phyloP scores from a whole-genome alignment of 2,329 filamentous ascomycete genomes.

The Cercospora sp. region DNA sequence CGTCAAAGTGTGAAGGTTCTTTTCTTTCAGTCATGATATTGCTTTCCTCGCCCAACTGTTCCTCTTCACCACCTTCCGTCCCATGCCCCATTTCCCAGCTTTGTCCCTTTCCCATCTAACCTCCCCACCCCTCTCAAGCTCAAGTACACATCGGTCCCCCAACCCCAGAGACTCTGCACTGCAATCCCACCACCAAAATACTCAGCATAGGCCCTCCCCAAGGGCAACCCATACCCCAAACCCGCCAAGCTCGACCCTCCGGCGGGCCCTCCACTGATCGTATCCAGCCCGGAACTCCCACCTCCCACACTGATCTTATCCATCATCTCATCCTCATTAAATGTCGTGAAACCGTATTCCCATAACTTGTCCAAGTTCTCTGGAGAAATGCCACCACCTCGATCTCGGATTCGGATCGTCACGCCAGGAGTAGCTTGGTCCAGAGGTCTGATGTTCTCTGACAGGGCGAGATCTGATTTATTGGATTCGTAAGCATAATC shows the following conservation, averaged over 20 bases:
- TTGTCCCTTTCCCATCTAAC: background rate
- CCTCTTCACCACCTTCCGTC: background rate
- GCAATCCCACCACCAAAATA: constrained; percentile 96
- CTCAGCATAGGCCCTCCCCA: constrained; percentile 92
- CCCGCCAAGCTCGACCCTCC: constrained; percentile 81
- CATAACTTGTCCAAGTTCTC: constrained; percentile 85
- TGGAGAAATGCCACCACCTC: constrained; percentile 88
- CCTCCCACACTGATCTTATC: constrained; percentile 48
- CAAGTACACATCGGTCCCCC: constrained; percentile 73
- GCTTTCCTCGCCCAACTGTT: too few species aligned
- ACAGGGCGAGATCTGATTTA: constrained; percentile 27
- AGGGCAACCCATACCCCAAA: constrained; percentile 84
- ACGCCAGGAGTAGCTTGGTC: constrained; percentile 69
- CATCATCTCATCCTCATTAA: constrained; percentile 64
- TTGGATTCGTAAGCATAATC: constrained; percentile 37
- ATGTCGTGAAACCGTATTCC: constrained; percentile 97
- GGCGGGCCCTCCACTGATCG: constrained; percentile 69
- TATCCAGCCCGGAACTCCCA: constrained; percentile 68
- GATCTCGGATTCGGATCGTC: constrained; percentile 91
- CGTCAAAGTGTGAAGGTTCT: too few species aligned
- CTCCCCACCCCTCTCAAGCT: constrained; percentile 62
- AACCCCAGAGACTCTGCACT: constrained; percentile 93
- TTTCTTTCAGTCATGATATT: too few species aligned
- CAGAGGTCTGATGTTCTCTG: constrained; percentile 47
- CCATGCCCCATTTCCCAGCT: too few species aligned